phyloP scores from a whole-genome alignment of 1,139 yeast species.

The Saccharomyces pastorianus region DNA sequence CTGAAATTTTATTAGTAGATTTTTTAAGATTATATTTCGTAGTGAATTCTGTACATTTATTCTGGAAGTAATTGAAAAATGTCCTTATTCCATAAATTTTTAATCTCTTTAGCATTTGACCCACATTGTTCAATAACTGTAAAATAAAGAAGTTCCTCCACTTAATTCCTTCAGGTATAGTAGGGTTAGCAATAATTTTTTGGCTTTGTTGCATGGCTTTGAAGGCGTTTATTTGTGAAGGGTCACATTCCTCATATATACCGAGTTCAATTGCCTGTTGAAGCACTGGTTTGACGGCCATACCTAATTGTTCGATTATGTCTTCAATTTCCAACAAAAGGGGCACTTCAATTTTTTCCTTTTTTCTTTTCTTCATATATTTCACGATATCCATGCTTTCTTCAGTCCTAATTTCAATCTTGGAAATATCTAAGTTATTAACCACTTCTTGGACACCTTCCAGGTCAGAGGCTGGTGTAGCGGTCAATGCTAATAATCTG shows the following conservation, averaged over 20 bases:
- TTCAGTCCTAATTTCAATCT: slow-evolving; percentile 81
- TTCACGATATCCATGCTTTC: slow-evolving; percentile 69
- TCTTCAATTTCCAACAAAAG: slow-evolving; percentile 46
- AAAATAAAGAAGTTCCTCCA: slow-evolving; percentile 60
- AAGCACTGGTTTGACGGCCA: slow-evolving; percentile 59
- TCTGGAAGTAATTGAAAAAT: slow-evolving; percentile 57
- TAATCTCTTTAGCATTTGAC: slow-evolving; percentile 59
- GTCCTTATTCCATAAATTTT: slow-evolving; percentile 77
- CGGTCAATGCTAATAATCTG: slow-evolving; percentile 79
- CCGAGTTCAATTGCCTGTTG: slow-evolving; percentile 56
- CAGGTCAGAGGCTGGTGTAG: slow-evolving; percentile 86
- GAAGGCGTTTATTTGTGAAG: slow-evolving; percentile 62
- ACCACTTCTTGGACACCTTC: slow-evolving; percentile 86
- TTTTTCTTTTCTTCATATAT: slow-evolving; percentile 65
- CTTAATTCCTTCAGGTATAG: slow-evolving; percentile 56
- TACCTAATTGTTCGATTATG: slow-evolving; percentile 44
- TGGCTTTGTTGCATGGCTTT: slow-evolving; percentile 64
- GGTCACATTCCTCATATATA: slow-evolving; percentile 56
- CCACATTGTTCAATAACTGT: slow-evolving; percentile 63
- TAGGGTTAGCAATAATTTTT: slow-evolving; percentile 43
- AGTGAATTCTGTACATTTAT: slow-evolving; percentile 51
- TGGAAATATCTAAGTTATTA: slow-evolving; percentile 61
- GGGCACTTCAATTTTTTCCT: slow-evolving; percentile 51
- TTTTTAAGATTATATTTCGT: slow-evolving; percentile 44
- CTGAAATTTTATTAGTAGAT: slow-evolving; percentile 49